These are phyloP conservation scores for Lomentospora prolificans DNA, from an alignment of 2,329 filamentous ascomycete species.

Conservation along the genomic window DNA sequence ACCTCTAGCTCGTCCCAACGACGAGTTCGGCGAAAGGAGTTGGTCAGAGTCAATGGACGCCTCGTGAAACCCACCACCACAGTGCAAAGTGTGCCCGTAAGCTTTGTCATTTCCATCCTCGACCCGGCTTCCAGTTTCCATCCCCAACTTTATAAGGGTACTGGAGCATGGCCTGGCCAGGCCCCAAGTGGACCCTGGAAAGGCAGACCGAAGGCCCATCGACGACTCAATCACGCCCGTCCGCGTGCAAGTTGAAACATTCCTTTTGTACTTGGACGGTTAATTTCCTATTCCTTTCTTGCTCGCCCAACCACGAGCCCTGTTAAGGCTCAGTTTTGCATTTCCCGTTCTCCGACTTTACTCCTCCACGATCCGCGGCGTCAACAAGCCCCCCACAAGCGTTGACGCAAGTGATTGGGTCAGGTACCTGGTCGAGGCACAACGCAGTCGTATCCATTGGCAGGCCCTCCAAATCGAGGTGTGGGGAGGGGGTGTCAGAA, in stretches of 20 bases:
- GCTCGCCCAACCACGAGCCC: too few species aligned
- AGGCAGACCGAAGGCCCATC: too few species aligned
- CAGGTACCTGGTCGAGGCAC: neutral
- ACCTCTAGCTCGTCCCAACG: too few species aligned
- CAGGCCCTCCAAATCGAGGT: neutral
- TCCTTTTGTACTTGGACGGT: too few species aligned
- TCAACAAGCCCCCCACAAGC: neutral
- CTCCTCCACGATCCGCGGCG: neutral
- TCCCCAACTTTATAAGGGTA: too few species aligned
- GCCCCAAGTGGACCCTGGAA: too few species aligned
- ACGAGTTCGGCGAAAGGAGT: too few species aligned
- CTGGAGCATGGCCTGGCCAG: too few species aligned
- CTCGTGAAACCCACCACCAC: neutral
- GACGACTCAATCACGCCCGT: too few species aligned
- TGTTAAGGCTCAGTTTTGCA: neutral
- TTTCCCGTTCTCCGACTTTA: neutral
- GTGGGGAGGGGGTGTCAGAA: neutral
- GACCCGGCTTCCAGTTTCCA: neutral
- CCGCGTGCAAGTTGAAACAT: too few species aligned
- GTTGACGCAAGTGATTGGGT: neutral
- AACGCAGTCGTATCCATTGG: neutral
- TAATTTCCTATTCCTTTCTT: too few species aligned
- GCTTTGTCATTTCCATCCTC: neutral
- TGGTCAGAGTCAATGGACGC: neutral
- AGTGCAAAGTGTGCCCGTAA: neutral